Percentiles rank a stretch among this genome's conserved stretches.
These are phyloP conservation scores for Fusarium sp. DNA, from an alignment of 2,329 filamentous ascomycete genomes.

Conservation along the genomic window DNA sequence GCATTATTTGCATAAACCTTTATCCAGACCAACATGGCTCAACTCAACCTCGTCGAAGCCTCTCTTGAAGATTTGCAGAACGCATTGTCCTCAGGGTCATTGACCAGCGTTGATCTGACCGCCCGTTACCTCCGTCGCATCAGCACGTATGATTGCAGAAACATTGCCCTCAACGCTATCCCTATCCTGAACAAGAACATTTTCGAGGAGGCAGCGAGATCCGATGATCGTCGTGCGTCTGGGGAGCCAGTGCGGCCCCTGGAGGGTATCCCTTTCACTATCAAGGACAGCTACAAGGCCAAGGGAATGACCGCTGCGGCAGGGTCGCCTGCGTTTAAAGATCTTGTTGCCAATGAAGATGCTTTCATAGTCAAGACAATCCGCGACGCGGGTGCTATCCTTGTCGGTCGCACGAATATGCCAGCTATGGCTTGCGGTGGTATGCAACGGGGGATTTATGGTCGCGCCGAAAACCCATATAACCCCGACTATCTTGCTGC, in stretches of 20 bases:
- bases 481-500: constrained; percentile 64
- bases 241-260: constrained; percentile 41
- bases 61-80: constrained; percentile 41
- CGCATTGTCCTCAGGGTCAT: constrained; percentile 29
- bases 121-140: constrained; percentile 42
- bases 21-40: neutral
- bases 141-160: constrained; percentile 39
- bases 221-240: constrained; percentile 19
- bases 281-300: constrained; percentile 69
- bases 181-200: neutral
- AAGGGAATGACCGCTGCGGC: constrained; percentile 63
- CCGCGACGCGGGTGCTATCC: constrained; percentile 9
- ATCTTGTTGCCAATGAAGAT: constrained; percentile 63
- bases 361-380: constrained; percentile 59
- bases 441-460: constrained; percentile 68
- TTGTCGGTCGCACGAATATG: constrained; percentile 65
- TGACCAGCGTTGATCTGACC: constrained; percentile 44
- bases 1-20: neutral
- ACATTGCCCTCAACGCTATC: constrained; percentile 18
- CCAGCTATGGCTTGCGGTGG: constrained; percentile 68
- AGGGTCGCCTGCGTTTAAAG: constrained; percentile 65
- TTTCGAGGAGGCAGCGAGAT: neutral
- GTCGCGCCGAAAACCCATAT: constrained; percentile 67
- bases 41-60: constrained; percentile 39
- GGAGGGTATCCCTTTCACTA: constrained; percentile 67